phyloP scores from a whole-genome alignment of 306 rosid genomes.

The Citrullus colocynthis region DNA sequence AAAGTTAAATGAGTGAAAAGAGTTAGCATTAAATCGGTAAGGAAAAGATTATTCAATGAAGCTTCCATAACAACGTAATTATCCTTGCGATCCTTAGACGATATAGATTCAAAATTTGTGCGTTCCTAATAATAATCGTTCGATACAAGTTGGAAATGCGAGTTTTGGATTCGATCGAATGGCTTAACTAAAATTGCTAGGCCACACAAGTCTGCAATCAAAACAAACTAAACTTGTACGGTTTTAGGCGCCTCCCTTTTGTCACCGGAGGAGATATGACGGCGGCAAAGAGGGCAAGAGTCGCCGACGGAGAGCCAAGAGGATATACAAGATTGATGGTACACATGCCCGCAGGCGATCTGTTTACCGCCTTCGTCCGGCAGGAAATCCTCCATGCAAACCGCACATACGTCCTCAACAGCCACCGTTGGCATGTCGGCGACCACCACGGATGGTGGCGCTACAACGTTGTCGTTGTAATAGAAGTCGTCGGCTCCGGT shows the following conservation, averaged over 20 bases:
- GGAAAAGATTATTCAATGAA: no score
- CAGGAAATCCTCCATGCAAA: constrained; percentile 38
- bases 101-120: no score
- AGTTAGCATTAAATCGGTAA: no score
- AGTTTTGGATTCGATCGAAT: no score
- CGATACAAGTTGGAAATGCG: no score
- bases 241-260: background rate
- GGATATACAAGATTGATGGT: constrained; percentile 47
- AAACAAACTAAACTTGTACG: background rate
- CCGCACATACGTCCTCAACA: constrained; percentile 26
- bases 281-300: constrained; percentile 73
- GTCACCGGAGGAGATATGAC: constrained; percentile 16
- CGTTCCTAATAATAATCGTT: no score
- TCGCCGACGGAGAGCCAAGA: constrained; percentile 41
- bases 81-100: no score
- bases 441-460: constrained; percentile 5
- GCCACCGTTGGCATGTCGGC: constrained; percentile 17
- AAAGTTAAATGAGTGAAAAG: no score
- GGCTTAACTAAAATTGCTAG: no score
- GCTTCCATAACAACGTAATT: no score
- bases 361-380: constrained; percentile 18
- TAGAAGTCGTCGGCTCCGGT: constrained; percentile 13
- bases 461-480: background rate
- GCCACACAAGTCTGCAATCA: no score
- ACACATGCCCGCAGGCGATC: constrained; percentile 53